phyloP scores from a whole-genome alignment of 495 filamentous ascomycete genomes.

The Emericellopsis terricola region DNA sequence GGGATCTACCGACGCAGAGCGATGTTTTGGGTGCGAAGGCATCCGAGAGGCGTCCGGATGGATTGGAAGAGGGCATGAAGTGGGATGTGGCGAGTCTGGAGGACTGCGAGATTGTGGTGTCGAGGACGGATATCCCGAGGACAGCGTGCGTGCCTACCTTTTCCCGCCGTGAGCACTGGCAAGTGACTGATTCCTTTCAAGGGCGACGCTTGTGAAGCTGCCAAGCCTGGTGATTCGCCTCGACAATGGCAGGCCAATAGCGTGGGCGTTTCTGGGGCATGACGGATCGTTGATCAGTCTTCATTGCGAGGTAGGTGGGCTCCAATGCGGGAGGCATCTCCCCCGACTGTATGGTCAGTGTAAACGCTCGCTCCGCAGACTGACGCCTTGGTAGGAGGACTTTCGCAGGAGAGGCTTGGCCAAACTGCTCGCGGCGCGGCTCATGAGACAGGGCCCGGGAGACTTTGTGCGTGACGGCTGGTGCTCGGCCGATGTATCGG shows the following conservation, averaged over 20 bases:
- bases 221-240: conserved; percentile 16
- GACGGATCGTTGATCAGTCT: conserved; percentile 16
- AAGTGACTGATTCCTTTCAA: too few relatives aligned
- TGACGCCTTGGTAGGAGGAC: too few relatives aligned
- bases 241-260: conserved; percentile 16
- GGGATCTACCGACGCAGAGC: too few relatives aligned
- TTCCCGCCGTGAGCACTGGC: too few relatives aligned
- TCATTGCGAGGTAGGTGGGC: conserved; percentile 15
- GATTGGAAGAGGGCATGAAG: conserved; percentile 6
- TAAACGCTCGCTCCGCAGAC: neutral
- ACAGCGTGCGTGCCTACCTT: conserved; percentile 14
- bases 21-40: too few relatives aligned
- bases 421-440: conserved; percentile 20
- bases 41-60: conserved; percentile 2
- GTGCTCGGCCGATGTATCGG: conserved; percentile 23
- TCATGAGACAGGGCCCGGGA: conserved; percentile 19
- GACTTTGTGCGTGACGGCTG: conserved; percentile 19
- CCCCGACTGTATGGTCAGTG: neutral
- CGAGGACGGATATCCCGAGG: conserved; percentile 14
- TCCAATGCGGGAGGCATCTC: too few relatives aligned
- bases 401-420: conserved; percentile 26
- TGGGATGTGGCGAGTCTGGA: conserved; percentile 14
- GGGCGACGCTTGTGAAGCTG: conserved; percentile 17
- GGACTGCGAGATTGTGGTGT: conserved; percentile 17
- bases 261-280: conserved; percentile 24